Evolutionary conservation across 2,329 filamentous ascomycete genomes (phyloP).

Genomic region (Penicillium sp.): DNA sequence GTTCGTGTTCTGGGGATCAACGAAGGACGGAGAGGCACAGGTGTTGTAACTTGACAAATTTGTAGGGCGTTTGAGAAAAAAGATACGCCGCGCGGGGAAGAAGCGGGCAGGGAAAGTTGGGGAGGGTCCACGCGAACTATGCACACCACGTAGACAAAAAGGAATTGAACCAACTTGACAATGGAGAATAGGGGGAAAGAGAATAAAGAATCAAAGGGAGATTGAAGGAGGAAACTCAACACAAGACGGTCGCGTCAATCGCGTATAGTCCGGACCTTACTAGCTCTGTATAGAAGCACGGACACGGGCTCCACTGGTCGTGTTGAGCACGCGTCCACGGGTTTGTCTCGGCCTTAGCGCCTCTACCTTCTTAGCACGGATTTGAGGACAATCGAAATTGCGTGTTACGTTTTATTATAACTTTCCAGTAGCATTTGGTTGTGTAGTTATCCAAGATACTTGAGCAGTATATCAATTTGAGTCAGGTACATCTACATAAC

Average conservation of each 20-base stretch:
- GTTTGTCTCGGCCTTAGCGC: slow-evolving; percentile 8
- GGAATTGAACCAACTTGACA: background rate
- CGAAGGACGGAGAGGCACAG: background rate
- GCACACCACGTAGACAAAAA: background rate
- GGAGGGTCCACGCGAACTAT: slow-evolving; percentile 14
- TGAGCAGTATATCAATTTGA: background rate
- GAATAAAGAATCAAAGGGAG: background rate
- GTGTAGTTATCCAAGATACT: background rate
- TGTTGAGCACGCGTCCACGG: slow-evolving; percentile 36
- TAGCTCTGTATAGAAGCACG: slow-evolving; percentile 38
- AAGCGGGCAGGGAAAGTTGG: slow-evolving; percentile 19
- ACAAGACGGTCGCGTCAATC: slow-evolving; percentile 36
- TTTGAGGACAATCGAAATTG: background rate
- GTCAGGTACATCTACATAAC: background rate
- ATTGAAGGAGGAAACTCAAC: slow-evolving; percentile 7
- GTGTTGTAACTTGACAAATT: slow-evolving; percentile 6
- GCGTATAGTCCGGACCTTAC: slow-evolving; percentile 32
- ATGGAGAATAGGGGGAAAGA: background rate
- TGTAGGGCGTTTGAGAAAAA: slow-evolving; percentile 5
- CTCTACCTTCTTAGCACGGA: background rate
- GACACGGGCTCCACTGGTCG: slow-evolving; percentile 33
- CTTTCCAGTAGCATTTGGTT: background rate
- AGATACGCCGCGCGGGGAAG: slow-evolving; percentile 19
- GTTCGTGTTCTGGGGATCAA: slow-evolving; percentile 4
- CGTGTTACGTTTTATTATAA: too few relatives aligned